Evolutionary conservation across 1,284 basidiomycete genomes (phyloP).

Genomic region (Schizopora paradoxa): DNA sequence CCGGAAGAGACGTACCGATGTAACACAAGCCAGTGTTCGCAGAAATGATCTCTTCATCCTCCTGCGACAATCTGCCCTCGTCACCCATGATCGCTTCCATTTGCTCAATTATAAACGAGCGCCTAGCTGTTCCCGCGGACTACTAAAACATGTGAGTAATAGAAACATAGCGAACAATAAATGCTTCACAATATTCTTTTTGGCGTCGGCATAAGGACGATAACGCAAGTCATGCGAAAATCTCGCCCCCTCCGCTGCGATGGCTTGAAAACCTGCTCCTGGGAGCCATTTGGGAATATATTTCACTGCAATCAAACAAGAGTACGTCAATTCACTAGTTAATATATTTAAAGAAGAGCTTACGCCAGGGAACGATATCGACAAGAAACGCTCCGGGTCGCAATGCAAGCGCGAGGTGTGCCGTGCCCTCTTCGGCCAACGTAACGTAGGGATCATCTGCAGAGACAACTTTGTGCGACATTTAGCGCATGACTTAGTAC

Average conservation of each 20-base stretch:
- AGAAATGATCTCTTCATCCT: slow-evolving; percentile 42
- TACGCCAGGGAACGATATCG: slow-evolving; percentile 1
- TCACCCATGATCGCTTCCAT: slow-evolving; percentile 26
- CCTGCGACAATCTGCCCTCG: slow-evolving; percentile 31
- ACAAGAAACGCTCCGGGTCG: slow-evolving; percentile 12
- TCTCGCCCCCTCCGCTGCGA: slow-evolving; percentile 40
- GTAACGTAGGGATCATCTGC: too few relatives aligned
- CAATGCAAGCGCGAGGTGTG: too few relatives aligned
- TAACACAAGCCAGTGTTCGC: not conserved
- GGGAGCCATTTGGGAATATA: slow-evolving; percentile 7
- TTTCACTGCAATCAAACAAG: too few relatives aligned
- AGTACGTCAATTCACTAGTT: too few relatives aligned
- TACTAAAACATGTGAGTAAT: slow-evolving; percentile 7
- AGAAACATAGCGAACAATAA: not conserved
- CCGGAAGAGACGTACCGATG: too few relatives aligned
- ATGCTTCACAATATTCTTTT: too few relatives aligned
- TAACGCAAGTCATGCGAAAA: slow-evolving; percentile 1
- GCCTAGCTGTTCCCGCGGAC: not conserved
- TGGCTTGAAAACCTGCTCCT: slow-evolving; percentile 36
- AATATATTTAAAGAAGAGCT: too few relatives aligned
- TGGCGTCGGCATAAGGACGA: too few relatives aligned
- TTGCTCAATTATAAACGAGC: slow-evolving; percentile 31
- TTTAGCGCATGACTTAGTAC: too few relatives aligned
- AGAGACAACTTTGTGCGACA: too few relatives aligned
- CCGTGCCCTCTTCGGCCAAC: too few relatives aligned